These are phyloP conservation scores for Tricholoma furcatifolium DNA, from an alignment of 768 basidiomycete genomes.

Conservation along the genomic window DNA sequence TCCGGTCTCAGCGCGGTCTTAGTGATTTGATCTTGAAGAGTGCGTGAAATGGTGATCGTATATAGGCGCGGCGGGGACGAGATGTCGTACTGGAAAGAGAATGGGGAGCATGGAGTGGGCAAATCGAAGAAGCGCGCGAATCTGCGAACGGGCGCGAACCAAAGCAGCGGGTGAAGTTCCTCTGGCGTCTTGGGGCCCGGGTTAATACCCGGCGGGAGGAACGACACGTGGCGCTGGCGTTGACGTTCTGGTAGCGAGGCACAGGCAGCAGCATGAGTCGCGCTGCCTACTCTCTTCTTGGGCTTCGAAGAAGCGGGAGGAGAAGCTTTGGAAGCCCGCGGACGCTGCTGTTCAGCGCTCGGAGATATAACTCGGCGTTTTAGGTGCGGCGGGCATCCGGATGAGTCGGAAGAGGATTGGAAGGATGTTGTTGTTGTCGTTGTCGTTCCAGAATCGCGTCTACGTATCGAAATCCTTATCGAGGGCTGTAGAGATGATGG, in stretches of 20 bases:
- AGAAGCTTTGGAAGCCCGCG: conserved; percentile 9
- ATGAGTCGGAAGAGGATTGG: conserved; percentile 10
- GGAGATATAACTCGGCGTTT: not conserved
- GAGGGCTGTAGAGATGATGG: conserved; percentile 5
- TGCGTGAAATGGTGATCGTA: conserved; percentile 4
- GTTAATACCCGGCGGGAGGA: conserved; percentile 10
- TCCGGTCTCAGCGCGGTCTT: not conserved
- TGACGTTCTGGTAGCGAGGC: conserved; percentile 7
- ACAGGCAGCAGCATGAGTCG: conserved; percentile 3
- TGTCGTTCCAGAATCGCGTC: conserved; percentile 5
- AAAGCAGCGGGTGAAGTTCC: conserved; percentile 9
- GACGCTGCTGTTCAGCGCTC: not conserved
- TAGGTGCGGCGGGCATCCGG: not conserved
- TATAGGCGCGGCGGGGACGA: conserved; percentile 5
- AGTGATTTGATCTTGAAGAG: not conserved
- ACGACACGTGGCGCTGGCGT: conserved; percentile 10
- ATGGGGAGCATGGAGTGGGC: not conserved
- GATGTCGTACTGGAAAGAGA: conserved; percentile 13
- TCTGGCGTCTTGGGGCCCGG: conserved; percentile 6
- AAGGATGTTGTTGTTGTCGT: conserved; percentile 8
- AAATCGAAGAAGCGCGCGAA: conserved; percentile 7
- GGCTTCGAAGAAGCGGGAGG: conserved; percentile 8
- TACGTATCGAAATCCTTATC: conserved; percentile 10
- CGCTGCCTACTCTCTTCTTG: conserved; percentile 2
- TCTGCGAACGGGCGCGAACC: conserved; percentile 4